Conservation (phyloP, 129 eudicot genomes). For the Flaveria sonorensis region DNA sequence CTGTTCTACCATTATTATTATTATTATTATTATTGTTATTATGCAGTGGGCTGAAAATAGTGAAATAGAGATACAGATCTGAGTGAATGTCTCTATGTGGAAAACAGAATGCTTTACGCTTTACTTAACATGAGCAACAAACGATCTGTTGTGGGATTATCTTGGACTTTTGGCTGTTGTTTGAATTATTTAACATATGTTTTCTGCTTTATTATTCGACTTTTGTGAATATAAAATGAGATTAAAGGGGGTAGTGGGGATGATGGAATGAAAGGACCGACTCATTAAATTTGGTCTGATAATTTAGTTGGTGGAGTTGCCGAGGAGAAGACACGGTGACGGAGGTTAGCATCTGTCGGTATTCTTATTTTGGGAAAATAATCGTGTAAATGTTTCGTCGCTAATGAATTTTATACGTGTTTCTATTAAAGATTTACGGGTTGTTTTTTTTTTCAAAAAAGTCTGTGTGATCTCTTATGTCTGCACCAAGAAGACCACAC, state of each 20-base stretch:
- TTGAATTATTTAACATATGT: background rate
- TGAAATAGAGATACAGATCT: conserved; percentile 21
- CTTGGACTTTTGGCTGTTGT: conserved; percentile 30
- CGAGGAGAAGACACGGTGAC: background rate
- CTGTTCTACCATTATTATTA: conserved; percentile 20
- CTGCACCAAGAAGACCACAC: too few relatives aligned
- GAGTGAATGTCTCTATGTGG: conserved; percentile 10
- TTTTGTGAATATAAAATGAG: conserved; percentile 1
- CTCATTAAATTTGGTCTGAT: background rate
- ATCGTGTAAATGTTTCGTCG: background rate
- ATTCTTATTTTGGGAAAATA: background rate
- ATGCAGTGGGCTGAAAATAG: background rate
- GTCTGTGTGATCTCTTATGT: too few relatives aligned
- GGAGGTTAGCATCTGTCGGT: background rate
- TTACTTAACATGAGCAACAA: conserved; percentile 47
- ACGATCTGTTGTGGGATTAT: conserved; percentile 33
- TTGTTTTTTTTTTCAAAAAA: too few relatives aligned
- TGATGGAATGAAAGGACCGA: background rate
- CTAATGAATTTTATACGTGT: background rate
- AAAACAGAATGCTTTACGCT: conserved; percentile 12
- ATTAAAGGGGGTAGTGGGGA: background rate
- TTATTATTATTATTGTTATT: too few relatives aligned
- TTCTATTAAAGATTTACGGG: background rate
- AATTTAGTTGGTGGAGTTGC: conserved; percentile 4
- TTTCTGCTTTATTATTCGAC: conserved; percentile 14